phyloP scores from a whole-genome alignment of 1,284 basidiomycete genomes.

The Ustilago xerochloae region DNA sequence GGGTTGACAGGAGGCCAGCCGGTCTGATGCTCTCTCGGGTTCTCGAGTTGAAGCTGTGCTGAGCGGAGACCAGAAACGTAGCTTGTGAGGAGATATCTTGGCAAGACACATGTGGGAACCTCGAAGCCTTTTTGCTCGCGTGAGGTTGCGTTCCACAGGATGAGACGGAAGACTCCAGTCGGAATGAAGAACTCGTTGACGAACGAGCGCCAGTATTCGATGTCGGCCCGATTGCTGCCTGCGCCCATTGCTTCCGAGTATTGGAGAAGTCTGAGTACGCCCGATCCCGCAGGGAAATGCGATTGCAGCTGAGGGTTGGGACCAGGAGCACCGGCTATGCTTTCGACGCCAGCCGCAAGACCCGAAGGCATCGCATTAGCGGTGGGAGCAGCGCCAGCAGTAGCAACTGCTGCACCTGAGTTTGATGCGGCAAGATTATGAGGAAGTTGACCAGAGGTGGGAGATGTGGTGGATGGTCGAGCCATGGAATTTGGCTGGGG shows the following conservation, averaged over 20 bases:
- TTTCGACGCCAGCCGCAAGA: conserved; percentile 5
- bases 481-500: conserved; percentile 4
- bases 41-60: conserved; percentile 38
- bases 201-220: conserved; percentile 54
- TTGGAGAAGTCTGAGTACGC: conserved; percentile 46
- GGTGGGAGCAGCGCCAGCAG: not conserved
- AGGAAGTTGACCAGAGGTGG: conserved; percentile 14
- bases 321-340: conserved; percentile 23
- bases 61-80: conserved; percentile 49
- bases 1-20: conserved; percentile 38
- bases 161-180: conserved; percentile 42
- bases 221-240: conserved; percentile 32
- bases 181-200: conserved; percentile 52
- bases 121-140: conserved; percentile 58
- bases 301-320: conserved; percentile 45
- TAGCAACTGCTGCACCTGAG: no score
- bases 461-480: conserved; percentile 23
- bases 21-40: conserved; percentile 48
- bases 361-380: conserved; percentile 10
- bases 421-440: not conserved
- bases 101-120: conserved; percentile 51
- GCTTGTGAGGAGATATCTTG: conserved; percentile 53
- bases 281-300: conserved; percentile 33
- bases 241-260: conserved; percentile 42
- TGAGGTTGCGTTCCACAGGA: conserved; percentile 52